A percentile compares a stretch with the other conserved stretches of the same genome.
Evolutionary conservation across 1,139 yeast genomes (phyloP).

Genomic region (Saccharomyces hybrid): DNA sequence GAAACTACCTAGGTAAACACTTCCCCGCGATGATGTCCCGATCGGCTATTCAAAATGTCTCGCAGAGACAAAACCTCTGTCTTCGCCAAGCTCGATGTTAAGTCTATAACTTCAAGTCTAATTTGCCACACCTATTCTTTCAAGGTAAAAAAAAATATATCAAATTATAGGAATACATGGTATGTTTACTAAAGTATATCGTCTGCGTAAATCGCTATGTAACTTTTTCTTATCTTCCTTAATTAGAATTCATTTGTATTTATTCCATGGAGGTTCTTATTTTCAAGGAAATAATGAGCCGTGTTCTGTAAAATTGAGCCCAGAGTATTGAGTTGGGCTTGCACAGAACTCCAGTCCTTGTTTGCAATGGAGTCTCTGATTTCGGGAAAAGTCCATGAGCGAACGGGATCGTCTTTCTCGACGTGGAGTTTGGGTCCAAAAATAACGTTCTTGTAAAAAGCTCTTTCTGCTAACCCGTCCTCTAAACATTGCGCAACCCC

Average conservation of each 20-base stretch:
- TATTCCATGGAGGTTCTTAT: background rate
- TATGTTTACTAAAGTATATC: background rate
- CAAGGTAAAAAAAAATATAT: background rate
- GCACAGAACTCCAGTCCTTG: conserved; percentile 49
- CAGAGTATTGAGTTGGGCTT: conserved; percentile 44
- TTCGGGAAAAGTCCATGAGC: conserved; percentile 3
- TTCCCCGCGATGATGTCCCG: too few relatives aligned
- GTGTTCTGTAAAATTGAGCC: conserved; percentile 35
- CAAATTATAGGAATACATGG: background rate
- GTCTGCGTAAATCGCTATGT: background rate
- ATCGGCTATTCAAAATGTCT: too few relatives aligned
- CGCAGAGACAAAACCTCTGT: too few relatives aligned
- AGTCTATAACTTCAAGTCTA: too few relatives aligned
- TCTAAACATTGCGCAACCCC: conserved; percentile 45
- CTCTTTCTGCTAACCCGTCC: conserved; percentile 1
- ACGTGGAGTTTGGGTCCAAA: conserved; percentile 2
- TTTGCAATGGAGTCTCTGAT: conserved; percentile 4
- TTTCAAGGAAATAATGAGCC: conserved; percentile 14
- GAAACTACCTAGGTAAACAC: too few relatives aligned
- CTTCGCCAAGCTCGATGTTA: too few relatives aligned
- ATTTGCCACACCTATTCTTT: background rate
- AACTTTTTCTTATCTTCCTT: background rate
- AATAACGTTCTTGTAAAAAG: conserved; percentile 3
- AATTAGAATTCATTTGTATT: background rate
- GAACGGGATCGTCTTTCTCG: background rate